Percentiles rank a stretch among this genome's conserved stretches.
These are phyloP conservation scores for Carex arenaria DNA, from an alignment of 202 grass and related monocot species.

Conservation along the genomic window DNA sequence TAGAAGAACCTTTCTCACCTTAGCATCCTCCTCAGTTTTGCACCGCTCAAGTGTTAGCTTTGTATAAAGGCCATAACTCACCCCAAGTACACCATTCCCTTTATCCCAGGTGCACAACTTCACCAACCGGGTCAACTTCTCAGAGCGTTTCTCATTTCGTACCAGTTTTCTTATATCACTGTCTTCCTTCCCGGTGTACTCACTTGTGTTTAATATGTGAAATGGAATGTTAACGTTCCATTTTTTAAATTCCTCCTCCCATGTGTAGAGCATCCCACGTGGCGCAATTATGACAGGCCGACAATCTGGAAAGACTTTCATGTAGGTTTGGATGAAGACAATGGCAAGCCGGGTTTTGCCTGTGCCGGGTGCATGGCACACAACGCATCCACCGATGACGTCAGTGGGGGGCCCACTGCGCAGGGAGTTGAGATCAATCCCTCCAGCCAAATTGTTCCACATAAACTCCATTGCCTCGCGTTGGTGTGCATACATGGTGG, in stretches of 20 bases:
- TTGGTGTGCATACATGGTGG: constrained; percentile 76
- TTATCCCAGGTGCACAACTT: constrained; percentile 77
- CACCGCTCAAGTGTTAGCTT: constrained; percentile 53
- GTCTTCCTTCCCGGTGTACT: constrained; percentile 77
- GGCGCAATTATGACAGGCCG: constrained; percentile 86
- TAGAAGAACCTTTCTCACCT: constrained; percentile 63
- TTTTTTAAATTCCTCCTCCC: constrained; percentile 89
- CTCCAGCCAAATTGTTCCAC: constrained; percentile 84
- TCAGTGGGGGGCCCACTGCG: constrained; percentile 49
- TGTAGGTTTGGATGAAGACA: constrained; percentile 86
- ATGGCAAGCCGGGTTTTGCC: constrained; percentile 86
- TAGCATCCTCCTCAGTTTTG: constrained; percentile 46
- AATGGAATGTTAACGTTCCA: constrained; percentile 79
- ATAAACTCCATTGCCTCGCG: constrained; percentile 89
- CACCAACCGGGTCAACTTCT: constrained; percentile 60
- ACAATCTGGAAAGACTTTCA: constrained; percentile 77
- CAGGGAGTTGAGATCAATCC: constrained; percentile 58
- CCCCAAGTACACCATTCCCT: constrained; percentile 66
- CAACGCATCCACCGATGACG: constrained; percentile 77
- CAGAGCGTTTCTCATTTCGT: constrained; percentile 42
- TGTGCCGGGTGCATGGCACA: constrained; percentile 89
- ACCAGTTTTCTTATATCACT: constrained; percentile 50
- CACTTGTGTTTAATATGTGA: constrained; percentile 74
- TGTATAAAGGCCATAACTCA: constrained; percentile 81
- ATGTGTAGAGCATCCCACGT: constrained; percentile 82